A percentile compares a stretch with the other conserved stretches of the same genome.
phyloP scores from a whole-genome alignment of 164 flowering plant species.

The grape (Vitis vinifera) region ASM3070453v1 NC_081820.1:27466001-27466500 shows the following conservation, averaged over 20 bases:
- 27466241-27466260: constrained; percentile 87
- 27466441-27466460: constrained; percentile 62
- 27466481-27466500: constrained; percentile 47
- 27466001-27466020: constrained; percentile 9
- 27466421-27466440: constrained; percentile 87
- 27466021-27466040: constrained; percentile 5
- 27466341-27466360: constrained; percentile 20
- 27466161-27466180: not conserved
- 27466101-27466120: constrained; percentile 1
- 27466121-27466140: constrained; percentile 14
- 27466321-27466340: constrained; percentile 55
- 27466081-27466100: not conserved
- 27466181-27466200: not conserved
- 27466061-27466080: constrained; percentile 1
- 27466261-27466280: constrained; percentile 71
- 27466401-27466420: constrained; percentile 54
- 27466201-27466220: constrained; percentile 11
- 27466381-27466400: constrained; percentile 5
- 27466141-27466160: constrained; percentile 9
- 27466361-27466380: too few species aligned
- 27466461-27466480: constrained; percentile 72
- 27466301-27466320: constrained; percentile 60
- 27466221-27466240: constrained; percentile 67
- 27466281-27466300: constrained; percentile 56
- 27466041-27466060: constrained; percentile 14